A percentile compares a stretch with the other conserved stretches of the same genome.
phyloP scores from a whole-genome alignment of 2,329 filamentous ascomycete genomes.

The Exserohilum rostratum region DNA sequence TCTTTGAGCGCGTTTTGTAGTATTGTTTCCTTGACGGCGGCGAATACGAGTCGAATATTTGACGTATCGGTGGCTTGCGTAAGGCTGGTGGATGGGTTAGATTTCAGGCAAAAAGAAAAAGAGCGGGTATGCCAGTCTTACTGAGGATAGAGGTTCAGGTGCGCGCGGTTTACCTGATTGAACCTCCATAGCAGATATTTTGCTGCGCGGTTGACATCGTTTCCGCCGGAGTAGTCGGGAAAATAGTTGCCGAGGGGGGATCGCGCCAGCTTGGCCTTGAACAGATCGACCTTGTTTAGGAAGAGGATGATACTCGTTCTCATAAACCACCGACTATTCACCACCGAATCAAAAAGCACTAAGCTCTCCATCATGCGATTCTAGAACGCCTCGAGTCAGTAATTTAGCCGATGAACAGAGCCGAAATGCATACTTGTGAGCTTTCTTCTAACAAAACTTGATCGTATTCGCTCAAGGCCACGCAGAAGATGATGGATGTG shows the following conservation, averaged over 20 bases:
- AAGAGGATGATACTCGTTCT: slow-evolving; percentile 98
- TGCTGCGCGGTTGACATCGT: slow-evolving; percentile 96
- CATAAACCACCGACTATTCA: slow-evolving; percentile 99
- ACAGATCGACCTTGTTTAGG: slow-evolving; percentile 98
- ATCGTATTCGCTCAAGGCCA: slow-evolving; percentile 97
- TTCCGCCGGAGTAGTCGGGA: slow-evolving; percentile 95
- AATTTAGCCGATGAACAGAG: slow-evolving; percentile 4
- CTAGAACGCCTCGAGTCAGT: slow-evolving; percentile 57
- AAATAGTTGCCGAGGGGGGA: slow-evolving; percentile 95
- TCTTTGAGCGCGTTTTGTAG: slow-evolving; percentile 98
- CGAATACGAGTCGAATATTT: slow-evolving; percentile 96
- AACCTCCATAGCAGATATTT: slow-evolving; percentile 99
- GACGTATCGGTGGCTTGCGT: slow-evolving; percentile 99
- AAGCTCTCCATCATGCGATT: slow-evolving; percentile 99
- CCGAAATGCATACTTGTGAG: slow-evolving; percentile 74
- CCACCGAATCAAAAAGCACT: slow-evolving; percentile 94
- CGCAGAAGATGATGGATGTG: slow-evolving; percentile 99
- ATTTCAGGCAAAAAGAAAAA: neutral
- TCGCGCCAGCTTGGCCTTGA: slow-evolving; percentile 89
- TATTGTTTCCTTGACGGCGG: slow-evolving; percentile 98
- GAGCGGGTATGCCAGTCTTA: slow-evolving; percentile 29
- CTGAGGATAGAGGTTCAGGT: slow-evolving; percentile 97
- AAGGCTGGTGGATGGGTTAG: slow-evolving; percentile 63
- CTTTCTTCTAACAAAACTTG: slow-evolving; percentile 96
- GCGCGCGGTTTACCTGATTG: slow-evolving; percentile 96